Percentiles rank a stretch among this genome's conserved stretches.
These are phyloP conservation scores for Coccomyxa sp. DNA, from an alignment of 139 green algal species.

Conservation along the genomic window DNA sequence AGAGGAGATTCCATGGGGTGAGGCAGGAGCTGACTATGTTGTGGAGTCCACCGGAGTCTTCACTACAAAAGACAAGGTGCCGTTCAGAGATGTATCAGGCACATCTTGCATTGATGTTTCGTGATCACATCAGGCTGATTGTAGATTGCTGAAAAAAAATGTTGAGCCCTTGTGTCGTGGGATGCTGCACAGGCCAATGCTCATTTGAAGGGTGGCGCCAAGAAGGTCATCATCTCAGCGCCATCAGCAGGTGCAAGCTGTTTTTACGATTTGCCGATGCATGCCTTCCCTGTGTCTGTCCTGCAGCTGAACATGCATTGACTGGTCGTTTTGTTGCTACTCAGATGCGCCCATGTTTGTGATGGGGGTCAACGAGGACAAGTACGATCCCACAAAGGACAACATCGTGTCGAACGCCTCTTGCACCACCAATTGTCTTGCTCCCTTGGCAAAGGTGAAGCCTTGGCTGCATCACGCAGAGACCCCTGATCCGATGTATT, in stretches of 20 bases:
- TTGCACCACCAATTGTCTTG: constrained; percentile 98
- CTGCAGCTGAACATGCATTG: background rate
- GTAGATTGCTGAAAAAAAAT: no score
- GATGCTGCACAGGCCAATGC: constrained; percentile 30
- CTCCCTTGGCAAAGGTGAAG: constrained; percentile 84
- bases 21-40: constrained; percentile 74
- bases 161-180: no score
- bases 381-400: constrained; percentile 75
- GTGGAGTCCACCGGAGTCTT: constrained; percentile 94
- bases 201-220: constrained; percentile 83
- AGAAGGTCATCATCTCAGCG: constrained; percentile 95
- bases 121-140: no score
- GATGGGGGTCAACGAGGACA: constrained; percentile 89
- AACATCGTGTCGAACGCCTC: constrained; percentile 88
- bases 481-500: background rate
- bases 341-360: constrained; percentile 92
- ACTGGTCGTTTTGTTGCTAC: background rate
- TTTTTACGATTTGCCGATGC: background rate
- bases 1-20: constrained; percentile 79
- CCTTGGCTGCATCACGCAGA: background rate
- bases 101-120: no score
- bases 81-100: background rate
- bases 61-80: constrained; percentile 78
- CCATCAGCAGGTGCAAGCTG: constrained; percentile 49
- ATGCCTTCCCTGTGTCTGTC: no score